Base-by-base conservation (phyloP, 1,139 yeast species). In the Debaryomyces psychrophilus region DNA sequence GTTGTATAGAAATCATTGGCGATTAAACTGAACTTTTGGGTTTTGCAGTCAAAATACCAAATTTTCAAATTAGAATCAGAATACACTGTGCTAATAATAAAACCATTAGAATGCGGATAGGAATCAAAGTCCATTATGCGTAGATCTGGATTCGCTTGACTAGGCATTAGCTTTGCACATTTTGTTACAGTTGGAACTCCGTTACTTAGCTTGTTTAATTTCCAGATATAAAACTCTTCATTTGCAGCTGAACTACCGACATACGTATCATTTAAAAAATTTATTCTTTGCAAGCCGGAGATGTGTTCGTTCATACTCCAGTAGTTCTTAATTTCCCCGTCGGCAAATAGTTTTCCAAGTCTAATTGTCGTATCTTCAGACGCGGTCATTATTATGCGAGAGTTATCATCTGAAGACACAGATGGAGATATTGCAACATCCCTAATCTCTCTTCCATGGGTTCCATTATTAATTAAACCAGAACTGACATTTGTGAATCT, bases 391-490 rank as follows among this genome's bases (percentile, higher is more conserved):
- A 86, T 68, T 17, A 79, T 54, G 35, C 65, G 65, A 3, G 66
- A 55, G 49, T 68, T 65, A 49, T 58, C 57, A 0, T 33, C 33
- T 14, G 52, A 47, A 2, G 42, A 35, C 1, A 45, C 47, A 1
- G 27, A n/a, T 2, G 71, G 63, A 20, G 77, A 70, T n/a, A 82
- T 68, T 0, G 85, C 69, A n/a, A 86, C 69, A 51, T 80, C 86
- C 58, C 95, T 73, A 11, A 87, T 81, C 63, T 93, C 99, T 53
- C 98, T 77, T 0, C 99, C 99, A 64, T 93, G 98, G 0, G 90
- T 77, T 0, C 97, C 97, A 8, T 73, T 67, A 42, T 63, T 59
- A 2, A 74, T 54, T 8, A 73, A 49, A 0, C 77, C 77, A 45
- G 58, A 54, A 7, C 52, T 46, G 1, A 49, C 37, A 2, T 46